These are phyloP conservation scores for Geranium brycei DNA, from an alignment of 345 rosid species.

Conservation along the genomic window DNA sequence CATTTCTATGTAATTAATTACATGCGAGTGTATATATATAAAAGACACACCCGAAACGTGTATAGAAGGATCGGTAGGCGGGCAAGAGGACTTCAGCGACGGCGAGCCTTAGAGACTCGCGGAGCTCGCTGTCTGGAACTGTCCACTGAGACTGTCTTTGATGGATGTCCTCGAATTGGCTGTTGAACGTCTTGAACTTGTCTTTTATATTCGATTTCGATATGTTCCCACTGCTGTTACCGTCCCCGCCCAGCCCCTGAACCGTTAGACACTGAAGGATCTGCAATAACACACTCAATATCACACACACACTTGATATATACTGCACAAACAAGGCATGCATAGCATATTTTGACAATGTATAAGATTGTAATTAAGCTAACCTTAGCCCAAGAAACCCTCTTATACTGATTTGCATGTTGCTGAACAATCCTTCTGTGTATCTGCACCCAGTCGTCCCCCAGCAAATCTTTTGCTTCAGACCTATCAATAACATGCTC, in stretches of 20 bases:
- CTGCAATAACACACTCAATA: constrained; percentile 23
- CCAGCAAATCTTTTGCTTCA: constrained; percentile 83
- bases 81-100: constrained; percentile 97
- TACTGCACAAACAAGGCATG: background rate
- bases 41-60: constrained; percentile 92
- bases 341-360: too few species aligned
- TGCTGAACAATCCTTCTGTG: constrained; percentile 91
- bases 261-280: constrained; percentile 83
- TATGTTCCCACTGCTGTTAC: constrained; percentile 19
- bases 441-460: constrained; percentile 99
- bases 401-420: constrained; percentile 94
- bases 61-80: constrained; percentile 78
- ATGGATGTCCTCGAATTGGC: constrained; percentile 83
- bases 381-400: constrained; percentile 97
- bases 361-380: background rate
- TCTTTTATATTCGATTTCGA: constrained; percentile 80
- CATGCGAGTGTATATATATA: too few species aligned
- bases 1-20: too few species aligned
- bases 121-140: constrained; percentile 86
- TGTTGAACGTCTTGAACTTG: constrained; percentile 75
- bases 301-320: too few species aligned
- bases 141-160: constrained; percentile 96
- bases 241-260: constrained; percentile 31
- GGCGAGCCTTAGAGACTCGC: constrained; percentile 85
- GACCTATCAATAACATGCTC: constrained; percentile 41